Conservation (phyloP, 768 basidiomycete species). For the Amylocystis lapponica region DNA sequence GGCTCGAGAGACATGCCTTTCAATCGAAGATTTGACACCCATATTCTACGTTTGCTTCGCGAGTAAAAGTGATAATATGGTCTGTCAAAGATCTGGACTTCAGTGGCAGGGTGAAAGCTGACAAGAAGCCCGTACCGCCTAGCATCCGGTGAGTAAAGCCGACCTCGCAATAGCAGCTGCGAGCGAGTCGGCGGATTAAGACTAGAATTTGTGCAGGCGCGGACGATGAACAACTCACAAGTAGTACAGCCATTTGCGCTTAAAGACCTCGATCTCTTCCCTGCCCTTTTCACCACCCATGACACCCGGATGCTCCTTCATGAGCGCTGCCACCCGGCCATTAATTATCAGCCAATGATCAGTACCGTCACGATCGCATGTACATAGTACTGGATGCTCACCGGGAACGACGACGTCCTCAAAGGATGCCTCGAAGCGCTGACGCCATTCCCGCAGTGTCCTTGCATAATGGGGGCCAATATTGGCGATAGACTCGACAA, state of each 20-base stretch:
- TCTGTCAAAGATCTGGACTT: slow-evolving; percentile 30
- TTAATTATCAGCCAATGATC: background rate
- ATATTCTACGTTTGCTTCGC: slow-evolving; percentile 57
- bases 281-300: slow-evolving; percentile 34
- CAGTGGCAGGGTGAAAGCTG: slow-evolving; percentile 1
- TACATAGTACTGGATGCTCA: slow-evolving; percentile 2
- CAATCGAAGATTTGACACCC: slow-evolving; percentile 37
- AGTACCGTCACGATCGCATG: background rate
- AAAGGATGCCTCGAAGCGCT: slow-evolving; percentile 53
- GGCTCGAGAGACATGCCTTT: too few relatives aligned
- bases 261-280: slow-evolving; percentile 67
- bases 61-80: slow-evolving; percentile 58
- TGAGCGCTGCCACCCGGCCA: slow-evolving; percentile 32
- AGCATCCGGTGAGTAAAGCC: slow-evolving; percentile 63
- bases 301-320: slow-evolving; percentile 52
- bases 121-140: slow-evolving; percentile 41
- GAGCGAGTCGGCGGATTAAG: slow-evolving; percentile 10
- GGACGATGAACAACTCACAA: slow-evolving; percentile 31
- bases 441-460: slow-evolving; percentile 74
- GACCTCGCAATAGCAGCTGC: slow-evolving; percentile 66
- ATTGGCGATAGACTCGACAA: slow-evolving; percentile 62
- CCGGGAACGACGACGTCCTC: slow-evolving; percentile 51
- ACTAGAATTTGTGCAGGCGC: background rate
- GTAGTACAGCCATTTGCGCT: slow-evolving; percentile 41
- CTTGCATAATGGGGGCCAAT: slow-evolving; percentile 75